A percentile compares a stretch with the other conserved stretches of the same genome.
phyloP scores from a whole-genome alignment of 1,284 basidiomycete species.

The Hymenochaete sp. region DNA sequence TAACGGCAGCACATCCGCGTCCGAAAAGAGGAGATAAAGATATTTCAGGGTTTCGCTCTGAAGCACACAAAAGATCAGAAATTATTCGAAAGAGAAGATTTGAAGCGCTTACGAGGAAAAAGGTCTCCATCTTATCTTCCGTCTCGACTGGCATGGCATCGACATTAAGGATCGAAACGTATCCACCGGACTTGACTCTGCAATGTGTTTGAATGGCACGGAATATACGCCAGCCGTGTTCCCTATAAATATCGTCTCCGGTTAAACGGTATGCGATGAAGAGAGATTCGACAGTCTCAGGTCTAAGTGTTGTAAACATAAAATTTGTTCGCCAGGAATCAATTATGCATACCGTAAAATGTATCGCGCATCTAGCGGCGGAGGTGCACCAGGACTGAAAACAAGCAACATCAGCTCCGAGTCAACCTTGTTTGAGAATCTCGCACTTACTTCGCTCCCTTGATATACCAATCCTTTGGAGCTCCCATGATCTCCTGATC shows the following conservation, averaged over 20 bases:
- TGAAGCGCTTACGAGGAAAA: conserved; percentile 60
- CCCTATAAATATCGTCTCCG: conserved; percentile 74
- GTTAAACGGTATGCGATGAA: conserved; percentile 85
- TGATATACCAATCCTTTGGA: conserved; percentile 82
- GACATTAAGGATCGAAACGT: conserved; percentile 80
- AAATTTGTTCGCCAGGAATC: conserved; percentile 10
- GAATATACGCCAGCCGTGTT: conserved; percentile 88
- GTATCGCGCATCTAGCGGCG: conserved; percentile 79
- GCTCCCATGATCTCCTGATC: conserved; percentile 26
- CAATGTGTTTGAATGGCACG: conserved; percentile 83
- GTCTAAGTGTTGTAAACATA: conserved; percentile 37
- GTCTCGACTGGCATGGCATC: conserved; percentile 57
- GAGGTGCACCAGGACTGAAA: conserved; percentile 37
- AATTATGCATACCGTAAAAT: conserved; percentile 59
- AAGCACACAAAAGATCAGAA: conserved; percentile 5
- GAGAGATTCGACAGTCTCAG: conserved; percentile 91
- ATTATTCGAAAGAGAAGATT: neutral
- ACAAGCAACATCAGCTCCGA: conserved; percentile 3
- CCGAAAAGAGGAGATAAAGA: conserved; percentile 82
- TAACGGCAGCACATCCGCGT: conserved; percentile 62
- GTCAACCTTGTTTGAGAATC: neutral
- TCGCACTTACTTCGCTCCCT: conserved; percentile 51
- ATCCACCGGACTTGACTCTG: conserved; percentile 68
- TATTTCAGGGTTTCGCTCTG: conserved; percentile 94
- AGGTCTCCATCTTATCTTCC: conserved; percentile 94